Percentiles rank a stretch among this genome's conserved stretches.
These are phyloP conservation scores for Pleurotus eryngii DNA, from an alignment of 768 basidiomycete species.

Conservation along the genomic window DNA sequence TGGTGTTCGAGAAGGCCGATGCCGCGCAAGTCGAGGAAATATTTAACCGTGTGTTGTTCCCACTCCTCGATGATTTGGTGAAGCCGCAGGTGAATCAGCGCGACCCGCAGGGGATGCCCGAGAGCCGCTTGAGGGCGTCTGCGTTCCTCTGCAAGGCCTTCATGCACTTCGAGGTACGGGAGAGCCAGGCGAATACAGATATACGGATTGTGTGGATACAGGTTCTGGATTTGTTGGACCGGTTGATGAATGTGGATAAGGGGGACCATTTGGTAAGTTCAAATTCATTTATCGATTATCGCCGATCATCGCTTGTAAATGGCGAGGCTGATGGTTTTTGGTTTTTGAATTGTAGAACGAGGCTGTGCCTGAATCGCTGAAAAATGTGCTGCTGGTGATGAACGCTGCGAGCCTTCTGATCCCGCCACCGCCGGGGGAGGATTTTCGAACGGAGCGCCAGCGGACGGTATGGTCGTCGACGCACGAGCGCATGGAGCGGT, in stretches of 20 bases:
- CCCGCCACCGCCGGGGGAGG: constrained; percentile 48
- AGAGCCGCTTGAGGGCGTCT: constrained; percentile 83
- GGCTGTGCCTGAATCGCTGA: constrained; percentile 93
- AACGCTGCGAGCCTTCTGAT: constrained; percentile 82
- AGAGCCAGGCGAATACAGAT: constrained; percentile 57
- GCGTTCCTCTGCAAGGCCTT: constrained; percentile 94
- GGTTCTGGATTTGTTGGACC: constrained; percentile 84
- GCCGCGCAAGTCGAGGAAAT: constrained; percentile 71
- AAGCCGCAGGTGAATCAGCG: constrained; percentile 75
- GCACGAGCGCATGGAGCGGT: constrained; percentile 82
- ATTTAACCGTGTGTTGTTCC: constrained; percentile 88
- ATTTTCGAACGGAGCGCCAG: constrained; percentile 55
- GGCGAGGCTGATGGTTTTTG: background rate
- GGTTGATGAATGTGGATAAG: constrained; percentile 82
- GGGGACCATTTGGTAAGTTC: constrained; percentile 80
- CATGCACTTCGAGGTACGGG: constrained; percentile 85
- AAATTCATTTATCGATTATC: background rate
- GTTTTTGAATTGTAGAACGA: constrained; percentile 78
- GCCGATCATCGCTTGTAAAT: too few relatives aligned
- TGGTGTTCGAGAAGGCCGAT: constrained; percentile 56
- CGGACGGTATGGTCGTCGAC: constrained; percentile 82
- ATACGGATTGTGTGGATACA: constrained; percentile 82
- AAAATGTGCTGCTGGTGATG: constrained; percentile 96
- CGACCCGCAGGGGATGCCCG: constrained; percentile 86
- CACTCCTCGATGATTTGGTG: constrained; percentile 86